Evolutionary conservation across 2,329 filamentous ascomycete genomes (phyloP).

Genomic region (Cladosporium sp.): DNA sequence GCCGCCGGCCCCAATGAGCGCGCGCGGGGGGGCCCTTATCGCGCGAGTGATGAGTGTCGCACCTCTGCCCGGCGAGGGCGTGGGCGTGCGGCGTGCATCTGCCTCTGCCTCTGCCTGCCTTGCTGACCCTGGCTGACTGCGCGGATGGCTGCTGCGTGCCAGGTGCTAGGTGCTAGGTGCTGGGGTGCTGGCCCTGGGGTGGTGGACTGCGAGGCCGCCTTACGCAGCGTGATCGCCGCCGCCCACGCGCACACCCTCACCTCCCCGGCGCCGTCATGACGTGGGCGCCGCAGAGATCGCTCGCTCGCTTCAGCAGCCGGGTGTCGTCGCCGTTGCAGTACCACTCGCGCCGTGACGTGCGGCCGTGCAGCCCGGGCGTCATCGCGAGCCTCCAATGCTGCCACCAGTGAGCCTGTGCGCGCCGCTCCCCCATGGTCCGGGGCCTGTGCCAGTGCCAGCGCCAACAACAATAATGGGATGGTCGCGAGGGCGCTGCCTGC

Average conservation of each 20-base stretch:
- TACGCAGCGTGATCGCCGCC: neutral
- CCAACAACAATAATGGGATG: neutral
- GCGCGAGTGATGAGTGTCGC: neutral
- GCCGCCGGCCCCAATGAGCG: slow-evolving; percentile 1
- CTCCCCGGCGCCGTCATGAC: neutral
- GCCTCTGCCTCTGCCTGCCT: too few species aligned
- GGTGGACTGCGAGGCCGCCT: neutral
- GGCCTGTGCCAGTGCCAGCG: neutral
- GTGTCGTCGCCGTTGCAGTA: neutral
- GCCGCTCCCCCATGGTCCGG: slow-evolving; percentile 1
- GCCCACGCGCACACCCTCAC: neutral
- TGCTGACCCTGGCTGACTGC: slow-evolving; percentile 4
- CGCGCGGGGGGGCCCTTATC: slow-evolving; percentile 8
- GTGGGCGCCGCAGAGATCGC: slow-evolving; percentile 2
- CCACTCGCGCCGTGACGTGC: neutral
- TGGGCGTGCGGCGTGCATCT: too few species aligned
- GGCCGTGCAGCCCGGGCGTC: neutral
- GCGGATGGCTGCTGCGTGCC: slow-evolving; percentile 2
- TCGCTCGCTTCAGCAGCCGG: neutral
- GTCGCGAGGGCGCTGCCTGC: neutral
- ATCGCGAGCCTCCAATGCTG: too few species aligned
- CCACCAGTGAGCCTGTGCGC: neutral
- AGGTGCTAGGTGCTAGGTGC: too few species aligned
- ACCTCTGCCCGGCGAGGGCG: neutral
- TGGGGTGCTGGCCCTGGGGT: too few species aligned